These are phyloP conservation scores for Pseudoscleropodium purum DNA, from an alignment of 225 moss, liverwort and hornwort species.

Conservation along the genomic window DNA sequence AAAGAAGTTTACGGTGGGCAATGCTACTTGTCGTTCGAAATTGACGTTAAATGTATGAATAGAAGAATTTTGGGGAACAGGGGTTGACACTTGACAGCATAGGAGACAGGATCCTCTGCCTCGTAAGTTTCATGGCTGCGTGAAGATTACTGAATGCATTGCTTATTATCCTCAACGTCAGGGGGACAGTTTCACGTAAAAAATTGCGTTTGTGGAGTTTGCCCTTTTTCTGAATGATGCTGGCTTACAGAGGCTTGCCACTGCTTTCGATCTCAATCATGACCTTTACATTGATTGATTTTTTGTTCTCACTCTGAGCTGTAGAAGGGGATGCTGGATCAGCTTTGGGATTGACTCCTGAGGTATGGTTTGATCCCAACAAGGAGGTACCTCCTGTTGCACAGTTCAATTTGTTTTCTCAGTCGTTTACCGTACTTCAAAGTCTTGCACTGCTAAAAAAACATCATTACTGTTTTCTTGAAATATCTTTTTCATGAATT, in stretches of 20 bases:
- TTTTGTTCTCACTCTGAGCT: not conserved
- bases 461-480: not conserved
- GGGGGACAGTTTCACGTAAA: not conserved
- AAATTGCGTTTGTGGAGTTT: not conserved
- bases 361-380: slow-evolving; percentile 44
- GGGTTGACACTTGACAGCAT: not conserved
- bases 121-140: not conserved
- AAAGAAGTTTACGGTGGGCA: rapidly evolving
- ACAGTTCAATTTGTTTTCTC: not conserved
- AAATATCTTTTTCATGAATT: not conserved
- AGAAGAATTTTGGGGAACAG: not conserved
- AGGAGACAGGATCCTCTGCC: not conserved
- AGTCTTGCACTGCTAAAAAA: not conserved
- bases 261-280: not conserved
- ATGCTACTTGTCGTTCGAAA: not conserved
- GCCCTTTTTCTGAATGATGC: not conserved
- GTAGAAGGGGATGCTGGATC: slow-evolving; percentile 14
- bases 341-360: slow-evolving; percentile 24
- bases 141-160: not conserved
- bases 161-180: not conserved
- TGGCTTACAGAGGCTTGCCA: not conserved
- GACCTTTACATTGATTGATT: not conserved
- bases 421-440: not conserved
- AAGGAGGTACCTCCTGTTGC: slow-evolving; percentile 45
- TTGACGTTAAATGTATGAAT: not conserved